phyloP scores from a whole-genome alignment of 331 rosid genomes.

The Arachis monticola region DNA sequence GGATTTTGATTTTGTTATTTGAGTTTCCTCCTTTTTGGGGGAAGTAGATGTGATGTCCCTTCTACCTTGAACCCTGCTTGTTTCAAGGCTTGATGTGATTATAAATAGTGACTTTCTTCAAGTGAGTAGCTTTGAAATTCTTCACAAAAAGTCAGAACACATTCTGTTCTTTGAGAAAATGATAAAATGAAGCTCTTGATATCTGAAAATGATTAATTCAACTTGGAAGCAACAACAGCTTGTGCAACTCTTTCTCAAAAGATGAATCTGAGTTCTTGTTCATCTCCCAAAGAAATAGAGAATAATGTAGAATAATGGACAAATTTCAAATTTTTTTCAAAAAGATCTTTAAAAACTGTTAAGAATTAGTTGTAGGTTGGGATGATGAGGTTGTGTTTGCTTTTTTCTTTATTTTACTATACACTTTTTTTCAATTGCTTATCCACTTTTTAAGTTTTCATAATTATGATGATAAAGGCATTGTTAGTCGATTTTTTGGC shows the following conservation, averaged over 20 bases:
- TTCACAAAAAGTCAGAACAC: neutral
- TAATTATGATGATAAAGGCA: neutral
- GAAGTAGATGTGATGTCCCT: conserved; percentile 10
- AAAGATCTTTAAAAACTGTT: neutral
- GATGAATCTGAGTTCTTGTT: neutral
- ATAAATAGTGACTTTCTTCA: neutral
- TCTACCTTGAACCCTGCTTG: neutral
- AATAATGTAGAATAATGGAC: neutral
- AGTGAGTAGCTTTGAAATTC: neutral
- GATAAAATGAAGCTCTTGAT: neutral
- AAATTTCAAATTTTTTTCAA: neutral
- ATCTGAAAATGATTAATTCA: neutral
- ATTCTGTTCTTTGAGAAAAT: conserved; percentile 1
- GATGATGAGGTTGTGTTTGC: neutral
- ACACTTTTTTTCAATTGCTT: neutral
- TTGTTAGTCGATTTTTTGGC: neutral
- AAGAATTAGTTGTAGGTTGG: conserved; percentile 8
- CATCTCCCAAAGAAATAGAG: neutral
- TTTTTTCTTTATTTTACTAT: neutral
- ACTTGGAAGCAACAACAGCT: neutral
- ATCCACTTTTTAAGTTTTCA: neutral
- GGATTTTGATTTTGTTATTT: neutral
- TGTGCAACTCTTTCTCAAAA: neutral
- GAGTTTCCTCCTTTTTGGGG: neutral
- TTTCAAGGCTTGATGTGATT: conserved; percentile 12